A percentile compares a stretch with the other conserved stretches of the same genome.
Conservation (phyloP, 345 rosid species). For the Pugionium dolabratum region DNA sequence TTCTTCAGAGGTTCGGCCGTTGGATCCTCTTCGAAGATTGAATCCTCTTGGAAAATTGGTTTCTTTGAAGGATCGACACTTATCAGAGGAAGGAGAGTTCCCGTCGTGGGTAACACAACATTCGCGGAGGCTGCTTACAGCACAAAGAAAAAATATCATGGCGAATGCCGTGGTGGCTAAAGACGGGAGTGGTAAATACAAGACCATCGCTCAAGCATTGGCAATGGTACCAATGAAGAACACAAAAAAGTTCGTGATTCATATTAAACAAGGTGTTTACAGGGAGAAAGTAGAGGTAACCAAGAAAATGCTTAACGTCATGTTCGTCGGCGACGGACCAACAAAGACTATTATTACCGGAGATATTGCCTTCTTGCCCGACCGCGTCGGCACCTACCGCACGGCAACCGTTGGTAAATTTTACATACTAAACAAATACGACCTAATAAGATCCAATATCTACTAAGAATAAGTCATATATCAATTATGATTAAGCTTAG, state of each 20-base stretch:
- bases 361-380: slow-evolving; percentile 44
- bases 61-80: background rate
- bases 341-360: slow-evolving; percentile 69
- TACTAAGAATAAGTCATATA: no score
- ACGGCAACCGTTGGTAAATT: slow-evolving; percentile 68
- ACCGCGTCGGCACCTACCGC: slow-evolving; percentile 47
- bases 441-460: no score
- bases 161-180: slow-evolving; percentile 62
- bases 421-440: no score
- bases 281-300: slow-evolving; percentile 47
- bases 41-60: slow-evolving; percentile 2
- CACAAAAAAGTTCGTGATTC: slow-evolving; percentile 49
- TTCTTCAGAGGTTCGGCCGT: slow-evolving; percentile 1
- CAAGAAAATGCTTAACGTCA: slow-evolving; percentile 44
- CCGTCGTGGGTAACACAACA: slow-evolving; percentile 23
- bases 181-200: slow-evolving; percentile 66
- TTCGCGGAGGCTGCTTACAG: slow-evolving; percentile 39
- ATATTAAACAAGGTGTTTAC: slow-evolving; percentile 73
- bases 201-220: slow-evolving; percentile 61
- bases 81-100: slow-evolving; percentile 14
- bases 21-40: slow-evolving; percentile 25
- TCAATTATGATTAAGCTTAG: no score
- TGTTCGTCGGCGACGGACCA: slow-evolving; percentile 82
- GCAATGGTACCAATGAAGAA: slow-evolving; percentile 47
- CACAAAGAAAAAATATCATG: slow-evolving; percentile 16